Evolutionary conservation across 306 rosid species (phyloP).

Genomic region (Quercus suber): DNA sequence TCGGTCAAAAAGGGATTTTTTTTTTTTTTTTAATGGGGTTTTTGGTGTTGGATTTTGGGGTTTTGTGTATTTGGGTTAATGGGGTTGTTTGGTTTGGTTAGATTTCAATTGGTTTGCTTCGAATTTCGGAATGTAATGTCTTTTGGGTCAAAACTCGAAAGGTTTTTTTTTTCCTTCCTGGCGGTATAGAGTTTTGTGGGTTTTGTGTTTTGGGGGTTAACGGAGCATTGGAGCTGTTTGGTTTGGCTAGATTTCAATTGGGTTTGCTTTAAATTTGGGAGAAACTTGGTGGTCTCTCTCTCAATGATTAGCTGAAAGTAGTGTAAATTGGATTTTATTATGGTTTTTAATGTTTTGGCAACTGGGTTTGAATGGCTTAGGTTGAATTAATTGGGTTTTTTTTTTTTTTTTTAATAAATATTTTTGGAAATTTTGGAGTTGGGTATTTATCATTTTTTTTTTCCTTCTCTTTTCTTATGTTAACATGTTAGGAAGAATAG

Average conservation of each 20-base stretch:
- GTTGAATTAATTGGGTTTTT: conserved; percentile 1
- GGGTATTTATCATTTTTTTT: background rate
- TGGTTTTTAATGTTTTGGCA: background rate
- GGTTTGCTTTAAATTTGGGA: background rate
- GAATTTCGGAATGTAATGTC: background rate
- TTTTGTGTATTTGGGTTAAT: background rate
- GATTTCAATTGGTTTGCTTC: conserved; percentile 12
- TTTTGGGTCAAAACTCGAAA: no score
- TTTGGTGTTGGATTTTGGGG: background rate
- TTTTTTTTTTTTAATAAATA: no score
- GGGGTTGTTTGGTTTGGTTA: background rate
- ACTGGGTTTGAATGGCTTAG: conserved; percentile 8
- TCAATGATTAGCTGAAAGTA: background rate
- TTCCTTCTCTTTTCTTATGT: no score
- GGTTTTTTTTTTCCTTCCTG: background rate
- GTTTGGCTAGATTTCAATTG: background rate
- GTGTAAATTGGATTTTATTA: background rate
- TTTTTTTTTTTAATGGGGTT: background rate
- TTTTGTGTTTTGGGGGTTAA: background rate
- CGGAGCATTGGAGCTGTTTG: background rate
- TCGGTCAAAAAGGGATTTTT: background rate
- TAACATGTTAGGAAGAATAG: background rate
- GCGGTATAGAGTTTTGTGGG: background rate
- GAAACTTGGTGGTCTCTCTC: background rate
- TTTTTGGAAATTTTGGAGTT: background rate